Evolutionary conservation across 371 early-diverging fungal genomes (phyloP).

Genomic region (Mortierella polycephala): DNA sequence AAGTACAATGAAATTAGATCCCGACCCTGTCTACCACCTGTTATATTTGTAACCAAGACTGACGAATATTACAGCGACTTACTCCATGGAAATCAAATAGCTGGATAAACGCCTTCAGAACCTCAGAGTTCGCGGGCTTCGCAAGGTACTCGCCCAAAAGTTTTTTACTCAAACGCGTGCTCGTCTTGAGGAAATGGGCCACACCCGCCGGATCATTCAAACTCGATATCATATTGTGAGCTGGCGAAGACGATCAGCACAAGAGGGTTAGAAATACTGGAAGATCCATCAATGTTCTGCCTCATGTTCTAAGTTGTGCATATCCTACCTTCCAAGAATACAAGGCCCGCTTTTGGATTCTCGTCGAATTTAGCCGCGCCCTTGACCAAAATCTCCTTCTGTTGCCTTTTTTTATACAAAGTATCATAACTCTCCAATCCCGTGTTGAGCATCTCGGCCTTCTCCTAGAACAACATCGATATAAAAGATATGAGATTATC

Average conservation of each 20-base stretch:
- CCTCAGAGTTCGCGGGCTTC: conserved; percentile 80
- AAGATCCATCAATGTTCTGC: not conserved
- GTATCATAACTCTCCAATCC: conserved; percentile 43
- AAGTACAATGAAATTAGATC: not conserved
- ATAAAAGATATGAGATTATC: not conserved
- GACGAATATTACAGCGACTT: conserved; percentile 21
- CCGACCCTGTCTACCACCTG: not conserved
- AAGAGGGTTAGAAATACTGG: not conserved
- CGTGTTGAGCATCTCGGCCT: conserved; percentile 25
- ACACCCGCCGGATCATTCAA: conserved; percentile 67
- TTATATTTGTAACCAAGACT: not conserved
- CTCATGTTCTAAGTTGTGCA: not conserved
- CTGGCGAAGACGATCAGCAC: conserved; percentile 20
- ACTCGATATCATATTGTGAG: conserved; percentile 63
- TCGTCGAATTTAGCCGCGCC: conserved; percentile 88
- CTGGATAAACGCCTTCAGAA: conserved; percentile 82
- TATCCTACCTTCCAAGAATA: conserved; percentile 66
- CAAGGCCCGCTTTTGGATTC: conserved; percentile 85
- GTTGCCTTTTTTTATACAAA: conserved; percentile 53
- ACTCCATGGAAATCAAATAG: conserved; percentile 85
- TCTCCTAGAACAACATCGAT: conserved; percentile 12
- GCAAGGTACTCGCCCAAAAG: conserved; percentile 90
- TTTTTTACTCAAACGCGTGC: conserved; percentile 83
- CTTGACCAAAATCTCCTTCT: conserved; percentile 78
- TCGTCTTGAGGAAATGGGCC: conserved; percentile 77